A percentile compares a stretch with the other conserved stretches of the same genome.
Evolutionary conservation across 129 eudicot species (phyloP).

Genomic region (Chrysanthemum makinoi): DNA sequence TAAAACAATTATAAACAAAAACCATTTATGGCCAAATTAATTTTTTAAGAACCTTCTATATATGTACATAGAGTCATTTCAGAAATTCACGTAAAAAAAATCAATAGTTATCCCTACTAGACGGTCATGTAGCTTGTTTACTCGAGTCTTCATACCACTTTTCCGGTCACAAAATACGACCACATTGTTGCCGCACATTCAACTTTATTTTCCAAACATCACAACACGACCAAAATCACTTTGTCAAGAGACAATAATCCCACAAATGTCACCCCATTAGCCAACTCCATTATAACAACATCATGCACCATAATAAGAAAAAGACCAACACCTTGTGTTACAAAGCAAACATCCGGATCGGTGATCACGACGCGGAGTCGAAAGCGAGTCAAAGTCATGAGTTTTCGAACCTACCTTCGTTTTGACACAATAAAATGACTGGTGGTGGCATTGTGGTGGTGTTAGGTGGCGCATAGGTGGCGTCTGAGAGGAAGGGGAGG

Average conservation of each 20-base stretch:
- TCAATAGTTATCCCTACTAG: not conserved
- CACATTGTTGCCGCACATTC: not conserved
- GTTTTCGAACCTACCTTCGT: no score
- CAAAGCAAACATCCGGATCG: not conserved
- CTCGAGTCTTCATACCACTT: not conserved
- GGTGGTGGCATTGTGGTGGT: no score
- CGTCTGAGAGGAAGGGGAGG: no score
- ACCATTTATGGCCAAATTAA: no score
- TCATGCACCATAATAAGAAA: not conserved
- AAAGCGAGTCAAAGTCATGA: no score
- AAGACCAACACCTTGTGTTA: not conserved
- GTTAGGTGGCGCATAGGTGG: no score
- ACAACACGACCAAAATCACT: not conserved
- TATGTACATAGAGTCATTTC: no score
- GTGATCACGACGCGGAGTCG: no score
- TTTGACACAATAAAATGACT: no score
- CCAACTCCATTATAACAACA: not conserved
- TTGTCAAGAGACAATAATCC: not conserved
- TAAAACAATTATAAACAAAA: no score
- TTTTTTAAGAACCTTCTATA: no score
- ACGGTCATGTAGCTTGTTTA: not conserved
- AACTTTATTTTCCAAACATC: not conserved
- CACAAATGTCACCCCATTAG: not conserved
- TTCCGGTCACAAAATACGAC: not conserved
- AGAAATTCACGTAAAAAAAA: no score